Evolutionary conservation across 208 protist species (phyloP).

Genomic region (Leishmania tarentolae): DNA sequence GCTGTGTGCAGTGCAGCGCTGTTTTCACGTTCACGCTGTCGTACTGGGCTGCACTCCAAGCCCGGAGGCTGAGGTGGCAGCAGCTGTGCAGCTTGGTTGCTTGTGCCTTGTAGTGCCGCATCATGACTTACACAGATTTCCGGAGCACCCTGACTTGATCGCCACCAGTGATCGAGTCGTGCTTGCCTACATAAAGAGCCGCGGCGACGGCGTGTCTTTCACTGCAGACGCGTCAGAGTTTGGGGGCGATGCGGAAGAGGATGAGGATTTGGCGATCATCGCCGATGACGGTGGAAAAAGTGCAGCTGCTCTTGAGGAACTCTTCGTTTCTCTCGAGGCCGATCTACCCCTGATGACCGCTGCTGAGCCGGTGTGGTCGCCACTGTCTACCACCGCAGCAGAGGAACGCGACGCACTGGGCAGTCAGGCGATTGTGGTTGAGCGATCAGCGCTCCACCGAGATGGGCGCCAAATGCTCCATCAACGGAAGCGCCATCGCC

Average conservation of each 20-base stretch:
- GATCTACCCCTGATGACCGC: not conserved
- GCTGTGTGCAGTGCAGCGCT: constrained; percentile 17
- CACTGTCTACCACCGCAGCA: not conserved
- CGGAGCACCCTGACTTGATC: not conserved
- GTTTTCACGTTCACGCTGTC: constrained; percentile 32
- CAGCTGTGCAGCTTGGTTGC: constrained; percentile 46
- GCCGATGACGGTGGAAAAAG: not conserved
- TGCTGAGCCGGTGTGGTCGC: not conserved
- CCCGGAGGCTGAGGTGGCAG: constrained; percentile 24
- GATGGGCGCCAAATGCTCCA: not conserved
- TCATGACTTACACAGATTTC: not conserved
- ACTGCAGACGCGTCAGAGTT: not conserved
- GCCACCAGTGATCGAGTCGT: constrained; percentile 18
- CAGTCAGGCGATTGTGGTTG: not conserved
- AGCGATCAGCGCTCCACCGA: constrained; percentile 18
- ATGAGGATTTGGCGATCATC: constrained; percentile 3
- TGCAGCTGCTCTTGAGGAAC: constrained; percentile 8
- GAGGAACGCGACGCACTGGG: not conserved
- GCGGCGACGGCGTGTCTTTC: not conserved
- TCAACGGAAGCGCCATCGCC: constrained; percentile 7
- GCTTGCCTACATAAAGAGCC: constrained; percentile 1
- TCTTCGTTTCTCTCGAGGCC: constrained; percentile 20
- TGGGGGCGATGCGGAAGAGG: not conserved
- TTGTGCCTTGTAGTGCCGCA: constrained; percentile 29
- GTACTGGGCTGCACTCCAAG: constrained; percentile 23